A percentile compares a stretch with the other conserved stretches of the same genome.
These are phyloP conservation scores for Mycena crocata DNA, from an alignment of 768 basidiomycete species.

Conservation along the genomic window DNA sequence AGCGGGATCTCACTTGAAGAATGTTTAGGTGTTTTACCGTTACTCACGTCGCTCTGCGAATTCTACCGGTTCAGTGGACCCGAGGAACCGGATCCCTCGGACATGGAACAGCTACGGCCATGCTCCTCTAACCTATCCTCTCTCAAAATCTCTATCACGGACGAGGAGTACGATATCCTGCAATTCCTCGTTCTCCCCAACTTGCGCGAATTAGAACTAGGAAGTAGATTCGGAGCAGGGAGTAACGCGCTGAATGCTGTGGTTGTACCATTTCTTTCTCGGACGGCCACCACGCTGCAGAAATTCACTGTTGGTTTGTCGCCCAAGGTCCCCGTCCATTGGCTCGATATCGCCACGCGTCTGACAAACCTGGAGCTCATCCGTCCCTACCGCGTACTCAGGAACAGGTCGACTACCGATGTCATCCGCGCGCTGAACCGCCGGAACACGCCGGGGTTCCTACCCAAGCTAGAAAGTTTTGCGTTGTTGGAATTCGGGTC, in stretches of 20 bases:
- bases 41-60: no score
- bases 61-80: no score
- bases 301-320: constrained; percentile 6
- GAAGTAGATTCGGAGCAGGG: not conserved
- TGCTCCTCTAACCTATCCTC: no score
- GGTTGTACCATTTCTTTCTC: constrained; percentile 6
- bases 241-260: not conserved
- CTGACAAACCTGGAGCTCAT: constrained; percentile 19
- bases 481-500: not conserved
- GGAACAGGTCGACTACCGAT: not conserved
- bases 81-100: no score
- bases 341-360: not conserved
- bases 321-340: constrained; percentile 6
- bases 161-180: constrained; percentile 7
- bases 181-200: constrained; percentile 3
- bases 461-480: constrained; percentile 13
- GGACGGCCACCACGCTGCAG: not conserved
- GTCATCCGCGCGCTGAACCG: constrained; percentile 12
- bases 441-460: constrained; percentile 9
- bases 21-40: no score
- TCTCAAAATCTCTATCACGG: no score
- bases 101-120: no score
- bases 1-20: no score
- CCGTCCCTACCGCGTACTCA: no score
- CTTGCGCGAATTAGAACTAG: constrained; percentile 11